Base-by-base conservation (phyloP, 345 rosid genomes). In the Cardamine chenopodiifolia region DNA sequence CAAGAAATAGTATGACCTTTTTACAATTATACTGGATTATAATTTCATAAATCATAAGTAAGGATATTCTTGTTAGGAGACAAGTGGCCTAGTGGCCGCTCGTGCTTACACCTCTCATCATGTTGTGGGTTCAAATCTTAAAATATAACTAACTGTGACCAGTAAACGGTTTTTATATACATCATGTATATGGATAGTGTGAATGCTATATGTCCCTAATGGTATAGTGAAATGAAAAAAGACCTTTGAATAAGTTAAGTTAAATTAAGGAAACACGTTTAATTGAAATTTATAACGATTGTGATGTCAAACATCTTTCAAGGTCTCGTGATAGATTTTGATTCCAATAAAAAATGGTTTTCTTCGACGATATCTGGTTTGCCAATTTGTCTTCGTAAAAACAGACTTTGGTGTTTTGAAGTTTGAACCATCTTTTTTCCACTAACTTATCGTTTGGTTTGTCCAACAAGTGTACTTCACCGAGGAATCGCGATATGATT, bases 61-160 rank as follows among this genome's bases (percentile, higher is more conserved):
- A 37, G 4, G 4, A 39, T 26, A 55, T 26, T 25, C 3, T 54
- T 17, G 8, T 12, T 23, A 61, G 62, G 49, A 68, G 26, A 26
- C 64, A 69, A 69, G 63, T 40, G 7, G 64, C 15, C 73, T 53
- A 54, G 62, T 66, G 47, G 70, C 4, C 4, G 19, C 70, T 65
- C 44, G 32, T 32, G 22, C 35, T 28, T 42, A 10, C 3, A 42
- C 35, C 23, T 26, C 6, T n/a, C 54, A 26, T 9, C 54, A 26
- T 45, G 40, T 6, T 49, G 68, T 62, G 23, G 68, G 23, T 44
- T 44, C 54, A 15, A 44, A 44, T 15, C 14, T 62, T 8, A 23
- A 62, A 9, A 6, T 10, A n/a, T 9, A 17, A 17, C n/a, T 6
- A 22, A 4, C 28, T 50, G 0, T 44, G 49, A 44, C 48, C 49